Evolutionary conservation across 371 early-diverging fungal genomes (phyloP).

Genomic region (Mortierella sp.): DNA sequence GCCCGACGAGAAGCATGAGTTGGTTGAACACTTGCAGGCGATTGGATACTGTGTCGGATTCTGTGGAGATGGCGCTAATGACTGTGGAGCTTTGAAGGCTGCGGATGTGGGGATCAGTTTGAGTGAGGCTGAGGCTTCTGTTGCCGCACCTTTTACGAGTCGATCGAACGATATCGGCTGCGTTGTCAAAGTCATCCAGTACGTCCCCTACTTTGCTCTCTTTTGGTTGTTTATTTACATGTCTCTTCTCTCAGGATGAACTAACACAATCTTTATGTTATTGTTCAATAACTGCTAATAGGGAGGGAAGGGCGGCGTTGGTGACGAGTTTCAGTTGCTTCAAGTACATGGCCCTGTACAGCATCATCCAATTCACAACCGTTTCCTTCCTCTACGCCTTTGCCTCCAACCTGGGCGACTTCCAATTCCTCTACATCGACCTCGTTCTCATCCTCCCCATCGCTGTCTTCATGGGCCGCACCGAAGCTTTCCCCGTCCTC

Average conservation of each 20-base stretch:
- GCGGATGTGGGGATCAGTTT: constrained; percentile 99
- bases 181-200: constrained; percentile 91
- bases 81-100: constrained; percentile 98
- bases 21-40: constrained; percentile 90
- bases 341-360: constrained; percentile 97
- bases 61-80: constrained; percentile 99
- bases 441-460: constrained; percentile 92
- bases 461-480: constrained; percentile 90
- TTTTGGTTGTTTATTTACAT: background rate
- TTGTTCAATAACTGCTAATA: constrained; percentile 34
- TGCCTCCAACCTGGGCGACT: constrained; percentile 91
- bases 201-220: constrained; percentile 25
- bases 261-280: background rate
- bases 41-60: constrained; percentile 96
- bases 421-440: constrained; percentile 95
- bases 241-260: background rate
- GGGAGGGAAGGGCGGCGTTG: constrained; percentile 98
- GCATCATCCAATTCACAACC: constrained; percentile 90
- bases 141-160: constrained; percentile 98
- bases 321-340: constrained; percentile 98
- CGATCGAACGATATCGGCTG: constrained; percentile 91
- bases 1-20: constrained; percentile 98
- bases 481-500: constrained; percentile 82
- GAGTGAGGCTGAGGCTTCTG: constrained; percentile 97
- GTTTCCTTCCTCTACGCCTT: constrained; percentile 91